phyloP scores from a whole-genome alignment of 2,329 filamentous ascomycete genomes.

The Fonsecaea erecta region DNA sequence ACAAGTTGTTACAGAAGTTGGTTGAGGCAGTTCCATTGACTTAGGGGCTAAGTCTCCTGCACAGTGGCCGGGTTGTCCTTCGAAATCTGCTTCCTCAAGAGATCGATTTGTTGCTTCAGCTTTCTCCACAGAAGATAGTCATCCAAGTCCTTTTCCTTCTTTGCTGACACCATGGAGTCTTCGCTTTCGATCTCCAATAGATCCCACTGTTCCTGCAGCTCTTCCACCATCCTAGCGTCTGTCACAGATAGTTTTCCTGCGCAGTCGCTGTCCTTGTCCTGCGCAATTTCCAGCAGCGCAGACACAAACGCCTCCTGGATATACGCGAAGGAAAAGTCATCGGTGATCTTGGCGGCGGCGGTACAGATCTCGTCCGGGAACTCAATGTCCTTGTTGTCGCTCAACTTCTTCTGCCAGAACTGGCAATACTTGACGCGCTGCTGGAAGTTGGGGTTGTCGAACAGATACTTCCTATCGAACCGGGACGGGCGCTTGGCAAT shows the following conservation, averaged over 20 bases:
- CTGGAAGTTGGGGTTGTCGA: slow-evolving; percentile 45
- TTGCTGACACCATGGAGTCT: neutral
- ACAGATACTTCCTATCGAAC: slow-evolving; percentile 56
- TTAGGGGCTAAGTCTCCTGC: too few species aligned
- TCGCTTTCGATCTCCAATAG: slow-evolving; percentile 24
- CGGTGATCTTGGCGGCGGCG: slow-evolving; percentile 49
- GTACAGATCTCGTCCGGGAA: slow-evolving; percentile 49
- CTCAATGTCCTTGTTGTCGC: slow-evolving; percentile 40
- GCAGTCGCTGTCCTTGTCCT: neutral
- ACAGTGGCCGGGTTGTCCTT: slow-evolving; percentile 31
- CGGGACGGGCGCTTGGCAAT: slow-evolving; percentile 53
- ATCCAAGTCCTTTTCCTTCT: slow-evolving; percentile 42
- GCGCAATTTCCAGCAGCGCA: slow-evolving; percentile 45
- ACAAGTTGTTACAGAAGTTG: too few species aligned
- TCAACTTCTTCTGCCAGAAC: slow-evolving; percentile 48
- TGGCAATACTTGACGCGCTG: slow-evolving; percentile 50
- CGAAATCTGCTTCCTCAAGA: slow-evolving; percentile 48
- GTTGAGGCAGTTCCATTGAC: too few species aligned
- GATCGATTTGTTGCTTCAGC: slow-evolving; percentile 50
- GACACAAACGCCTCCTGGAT: slow-evolving; percentile 53
- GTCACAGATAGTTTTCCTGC: neutral
- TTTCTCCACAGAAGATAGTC: slow-evolving; percentile 48
- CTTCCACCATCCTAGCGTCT: slow-evolving; percentile 4
- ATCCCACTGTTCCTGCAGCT: slow-evolving; percentile 25
- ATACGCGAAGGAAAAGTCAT: slow-evolving; percentile 53